phyloP scores from a whole-genome alignment of 495 filamentous ascomycete species.

The Penicillium cinerascens region DNA sequence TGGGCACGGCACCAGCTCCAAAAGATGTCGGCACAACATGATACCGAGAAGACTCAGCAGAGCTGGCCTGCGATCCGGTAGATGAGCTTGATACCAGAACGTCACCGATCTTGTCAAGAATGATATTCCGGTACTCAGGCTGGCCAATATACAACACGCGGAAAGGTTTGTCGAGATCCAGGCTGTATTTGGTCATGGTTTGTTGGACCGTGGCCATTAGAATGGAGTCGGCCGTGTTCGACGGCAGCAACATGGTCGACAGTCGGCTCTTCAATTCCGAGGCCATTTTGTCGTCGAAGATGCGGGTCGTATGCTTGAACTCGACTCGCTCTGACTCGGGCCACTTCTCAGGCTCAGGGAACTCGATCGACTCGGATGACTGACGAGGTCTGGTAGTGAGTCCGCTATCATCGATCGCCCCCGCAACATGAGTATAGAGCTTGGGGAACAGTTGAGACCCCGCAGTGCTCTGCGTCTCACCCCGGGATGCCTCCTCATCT shows the following conservation, averaged over 20 bases:
- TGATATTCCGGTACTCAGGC: constrained; percentile 58
- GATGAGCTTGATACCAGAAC: constrained; percentile 54
- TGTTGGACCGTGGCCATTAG: constrained; percentile 61
- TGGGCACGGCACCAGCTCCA: constrained; percentile 51
- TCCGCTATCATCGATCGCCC: constrained; percentile 41
- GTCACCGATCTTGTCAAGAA: constrained; percentile 71
- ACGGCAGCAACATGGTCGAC: constrained; percentile 4
- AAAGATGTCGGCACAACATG: constrained; percentile 75
- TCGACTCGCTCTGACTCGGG: constrained; percentile 52
- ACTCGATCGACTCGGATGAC: constrained; percentile 53
- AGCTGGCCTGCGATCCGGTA: constrained; percentile 38
- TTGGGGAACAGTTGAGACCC: constrained; percentile 43
- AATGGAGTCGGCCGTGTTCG: constrained; percentile 23
- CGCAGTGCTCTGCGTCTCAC: constrained; percentile 28
- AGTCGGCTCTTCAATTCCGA: constrained; percentile 43
- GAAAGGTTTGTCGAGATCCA: constrained; percentile 63
- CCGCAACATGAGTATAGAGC: constrained; percentile 32
- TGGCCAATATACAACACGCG: constrained; percentile 68
- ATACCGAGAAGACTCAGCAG: constrained; percentile 57
- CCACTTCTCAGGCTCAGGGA: constrained; percentile 55
- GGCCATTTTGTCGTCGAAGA: constrained; percentile 53
- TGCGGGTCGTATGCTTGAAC: constrained; percentile 60
- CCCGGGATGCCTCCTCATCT: constrained; percentile 23
- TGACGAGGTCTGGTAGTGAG: constrained; percentile 40
- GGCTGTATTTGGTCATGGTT: constrained; percentile 63